Base-by-base conservation (phyloP, 352 stramenopile species). In the Synura sp. region DNA sequence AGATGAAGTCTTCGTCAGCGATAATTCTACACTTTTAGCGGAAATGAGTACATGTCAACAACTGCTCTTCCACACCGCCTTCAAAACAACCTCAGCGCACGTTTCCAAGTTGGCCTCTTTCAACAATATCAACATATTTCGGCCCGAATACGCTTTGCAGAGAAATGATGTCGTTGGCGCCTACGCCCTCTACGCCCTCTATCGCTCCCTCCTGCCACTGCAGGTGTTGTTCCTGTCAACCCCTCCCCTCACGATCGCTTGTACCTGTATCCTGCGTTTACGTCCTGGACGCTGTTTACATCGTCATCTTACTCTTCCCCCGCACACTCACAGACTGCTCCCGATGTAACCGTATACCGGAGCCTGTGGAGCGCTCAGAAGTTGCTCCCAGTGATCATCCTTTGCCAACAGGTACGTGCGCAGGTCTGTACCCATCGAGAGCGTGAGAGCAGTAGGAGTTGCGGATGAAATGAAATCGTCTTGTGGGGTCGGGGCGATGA, bases 131-230 rank as follows among this genome's bases (percentile, higher is more conserved):
- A 38, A 34, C 42, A 55, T 19, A n/a, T 55, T n/a, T n/a, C n/a
- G n/a, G n/a, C n/a, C n/a, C n/a, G n/a, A n/a, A n/a, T n/a, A n/a
- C n/a, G n/a, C 90, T 35, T 93, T 88, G 29, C 91, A 97, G 79
- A 85, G 90, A 29, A 86, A 91, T 29, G 85, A 93, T 17, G 83
- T 96, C 32, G 85, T 97, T 4, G 92, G 91, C 0, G 90, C 89
- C 12, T 89, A 92, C 19, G 91, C 89, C 25, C 80, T 97, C 38
- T 97, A 97, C 83, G 91, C 92, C 25, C 84, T 97, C 22, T 95
- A 86, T 87, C 88, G 15, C 81, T 87, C 59, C 57, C 44, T 88
- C n/a, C 42, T 97, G n/a, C 44, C 71, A 7, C 36, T 34, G 9
- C 7, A 71, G 5, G 4, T 53, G 15, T 55, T 55, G 42, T n/a